phyloP scores from a whole-genome alignment of 345 rosid species.

The Erysimum cheiranthoides region DNA sequence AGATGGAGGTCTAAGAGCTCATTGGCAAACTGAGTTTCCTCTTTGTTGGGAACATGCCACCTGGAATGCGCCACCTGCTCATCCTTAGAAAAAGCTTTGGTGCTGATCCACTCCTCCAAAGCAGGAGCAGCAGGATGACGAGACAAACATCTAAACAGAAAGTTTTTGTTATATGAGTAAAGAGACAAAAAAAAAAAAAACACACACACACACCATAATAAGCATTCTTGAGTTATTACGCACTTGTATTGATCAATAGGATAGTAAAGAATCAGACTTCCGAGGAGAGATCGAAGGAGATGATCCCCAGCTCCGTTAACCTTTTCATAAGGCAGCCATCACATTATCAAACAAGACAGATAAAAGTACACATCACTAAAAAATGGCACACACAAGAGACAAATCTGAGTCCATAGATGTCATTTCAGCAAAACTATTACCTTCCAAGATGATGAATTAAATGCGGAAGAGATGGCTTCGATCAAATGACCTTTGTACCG shows the following conservation, averaged over 20 bases:
- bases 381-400: conserved; percentile 24
- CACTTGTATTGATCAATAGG: conserved; percentile 93
- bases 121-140: conserved; percentile 80
- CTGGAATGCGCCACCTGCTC: conserved; percentile 58
- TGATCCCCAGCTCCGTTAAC: conserved; percentile 97
- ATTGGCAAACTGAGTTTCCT: conserved; percentile 94
- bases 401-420: conserved; percentile 21
- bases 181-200: background rate
- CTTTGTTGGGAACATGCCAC: conserved; percentile 90
- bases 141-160: conserved; percentile 65
- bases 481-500: conserved; percentile 68
- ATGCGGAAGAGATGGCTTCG: conserved; percentile 80
- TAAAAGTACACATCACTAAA: conserved; percentile 16
- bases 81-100: conserved; percentile 71
- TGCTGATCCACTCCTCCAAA: conserved; percentile 94
- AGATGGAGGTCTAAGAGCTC: conserved; percentile 91
- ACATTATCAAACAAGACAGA: conserved; percentile 24
- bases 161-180: conserved; percentile 31
- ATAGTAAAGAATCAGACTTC: conserved; percentile 88
- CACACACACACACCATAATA: background rate
- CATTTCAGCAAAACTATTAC: conserved; percentile 49
- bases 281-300: conserved; percentile 87
- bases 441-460: conserved; percentile 98
- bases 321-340: conserved; percentile 51
- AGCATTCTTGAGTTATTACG: conserved; percentile 37